Percentiles rank a stretch among this genome's conserved stretches.
phyloP scores from a whole-genome alignment of 805 yeast genomes.

The Cyberlindnera petersonii region DNA sequence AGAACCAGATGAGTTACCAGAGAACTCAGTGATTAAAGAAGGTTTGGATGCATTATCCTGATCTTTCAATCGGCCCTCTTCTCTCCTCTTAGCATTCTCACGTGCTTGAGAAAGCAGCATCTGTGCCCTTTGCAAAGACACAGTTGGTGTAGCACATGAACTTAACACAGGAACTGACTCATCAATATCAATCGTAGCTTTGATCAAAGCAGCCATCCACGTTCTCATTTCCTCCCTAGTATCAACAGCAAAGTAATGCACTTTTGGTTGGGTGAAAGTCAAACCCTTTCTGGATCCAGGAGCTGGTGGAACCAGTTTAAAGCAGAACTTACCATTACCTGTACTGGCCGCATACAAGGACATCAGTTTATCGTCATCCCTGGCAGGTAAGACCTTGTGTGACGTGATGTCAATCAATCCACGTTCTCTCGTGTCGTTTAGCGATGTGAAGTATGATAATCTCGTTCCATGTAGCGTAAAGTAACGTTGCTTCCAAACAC shows the following conservation, averaged over 20 bases:
- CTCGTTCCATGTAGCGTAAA: conserved; percentile 91
- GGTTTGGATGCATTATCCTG: conserved; percentile 14
- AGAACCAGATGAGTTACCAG: conserved; percentile 32
- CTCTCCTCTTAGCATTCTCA: conserved; percentile 60
- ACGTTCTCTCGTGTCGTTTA: conserved; percentile 77
- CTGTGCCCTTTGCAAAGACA: conserved; percentile 81
- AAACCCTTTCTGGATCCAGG: conserved; percentile 95
- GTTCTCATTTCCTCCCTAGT: conserved; percentile 84
- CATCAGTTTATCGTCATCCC: conserved; percentile 78
- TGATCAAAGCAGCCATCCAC: conserved; percentile 94
- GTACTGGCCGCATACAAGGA: conserved; percentile 90
- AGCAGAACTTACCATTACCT: conserved; percentile 90
- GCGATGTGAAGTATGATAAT: conserved; percentile 76
- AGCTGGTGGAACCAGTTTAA: conserved; percentile 92
- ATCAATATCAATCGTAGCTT: conserved; percentile 94
- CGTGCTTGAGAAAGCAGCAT: conserved; percentile 79
- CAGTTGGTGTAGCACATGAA: conserved; percentile 94
- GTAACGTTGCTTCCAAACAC: conserved; percentile 86
- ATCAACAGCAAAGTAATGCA: conserved; percentile 95
- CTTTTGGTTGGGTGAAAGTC: conserved; percentile 93
- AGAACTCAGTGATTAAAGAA: conserved; percentile 16
- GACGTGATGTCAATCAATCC: conserved; percentile 96
- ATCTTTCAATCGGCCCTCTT: conserved; percentile 34
- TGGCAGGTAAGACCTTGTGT: conserved; percentile 81
- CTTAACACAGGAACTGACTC: conserved; percentile 88